Percentiles rank a stretch among this genome's conserved stretches.
Conservation (phyloP, 768 basidiomycete species). For the Sporobolomyces roseus region DNA sequence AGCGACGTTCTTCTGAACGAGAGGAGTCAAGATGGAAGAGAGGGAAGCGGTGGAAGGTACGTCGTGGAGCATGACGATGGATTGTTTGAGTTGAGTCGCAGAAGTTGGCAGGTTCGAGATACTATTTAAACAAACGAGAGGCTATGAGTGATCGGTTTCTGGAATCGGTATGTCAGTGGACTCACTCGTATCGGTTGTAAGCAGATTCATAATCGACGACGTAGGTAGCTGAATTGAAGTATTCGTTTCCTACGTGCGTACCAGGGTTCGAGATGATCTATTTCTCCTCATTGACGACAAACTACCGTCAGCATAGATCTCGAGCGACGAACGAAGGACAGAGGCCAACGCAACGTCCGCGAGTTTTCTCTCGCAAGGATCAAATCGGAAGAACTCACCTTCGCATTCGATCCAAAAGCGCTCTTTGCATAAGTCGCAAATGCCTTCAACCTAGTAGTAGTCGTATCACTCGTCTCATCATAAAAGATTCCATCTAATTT, state of each 20-base stretch:
- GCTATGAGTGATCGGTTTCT: neutral
- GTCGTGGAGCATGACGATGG: slow-evolving; percentile 23
- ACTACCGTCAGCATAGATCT: too few relatives aligned
- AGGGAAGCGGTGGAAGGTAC: neutral
- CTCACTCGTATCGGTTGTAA: neutral
- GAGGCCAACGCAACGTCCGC: too few relatives aligned
- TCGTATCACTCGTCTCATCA: neutral
- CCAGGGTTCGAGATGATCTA: slow-evolving; percentile 28
- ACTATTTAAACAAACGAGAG: neutral
- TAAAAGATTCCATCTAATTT: slow-evolving; percentile 26
- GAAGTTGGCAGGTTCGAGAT: slow-evolving; percentile 7
- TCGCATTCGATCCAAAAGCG: neutral
- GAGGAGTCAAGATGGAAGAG: neutral
- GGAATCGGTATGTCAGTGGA: too few relatives aligned
- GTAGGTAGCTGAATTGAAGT: slow-evolving; percentile 1
- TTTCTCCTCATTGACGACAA: too few relatives aligned
- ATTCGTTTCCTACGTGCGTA: neutral
- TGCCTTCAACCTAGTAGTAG: neutral
- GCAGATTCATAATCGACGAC: slow-evolving; percentile 18
- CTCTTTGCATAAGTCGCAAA: neutral
- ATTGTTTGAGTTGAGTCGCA: neutral
- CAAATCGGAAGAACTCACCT: neutral
- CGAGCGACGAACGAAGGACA: neutral
- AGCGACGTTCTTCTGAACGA: neutral
- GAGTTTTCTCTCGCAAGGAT: neutral